Percentiles rank a stretch among this genome's conserved stretches.
Evolutionary conservation across 441 rosid genomes (phyloP).

Genomic region (Cnidoscolus chayamansa): DNA sequence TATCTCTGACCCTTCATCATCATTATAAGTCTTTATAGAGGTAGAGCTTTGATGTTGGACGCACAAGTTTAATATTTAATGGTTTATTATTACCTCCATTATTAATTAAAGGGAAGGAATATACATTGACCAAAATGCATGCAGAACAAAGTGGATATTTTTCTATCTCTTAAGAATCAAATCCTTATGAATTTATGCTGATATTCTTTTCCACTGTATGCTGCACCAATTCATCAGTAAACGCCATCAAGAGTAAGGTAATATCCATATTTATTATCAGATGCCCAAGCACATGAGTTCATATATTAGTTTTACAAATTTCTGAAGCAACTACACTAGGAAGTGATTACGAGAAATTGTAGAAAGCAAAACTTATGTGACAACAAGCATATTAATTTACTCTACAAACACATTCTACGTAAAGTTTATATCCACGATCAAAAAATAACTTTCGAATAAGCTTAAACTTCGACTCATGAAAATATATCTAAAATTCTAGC

Average conservation of each 20-base stretch:
- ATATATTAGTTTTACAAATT: neutral
- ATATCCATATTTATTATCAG: neutral
- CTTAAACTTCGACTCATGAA: too few relatives aligned
- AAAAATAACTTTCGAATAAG: too few relatives aligned
- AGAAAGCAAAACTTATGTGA: neutral
- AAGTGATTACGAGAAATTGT: neutral
- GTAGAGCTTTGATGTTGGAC: too few relatives aligned
- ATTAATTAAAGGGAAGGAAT: slow-evolving; percentile 8
- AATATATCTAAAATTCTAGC: too few relatives aligned
- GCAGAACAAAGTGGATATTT: neutral
- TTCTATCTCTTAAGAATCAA: slow-evolving; percentile 19
- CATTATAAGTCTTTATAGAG: too few relatives aligned
- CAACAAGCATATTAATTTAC: too few relatives aligned
- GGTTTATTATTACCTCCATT: neutral
- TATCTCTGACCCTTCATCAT: too few relatives aligned
- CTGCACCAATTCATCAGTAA: neutral
- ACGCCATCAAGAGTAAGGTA: neutral
- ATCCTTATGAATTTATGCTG: slow-evolving; percentile 6
- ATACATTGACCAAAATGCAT: slow-evolving; percentile 8
- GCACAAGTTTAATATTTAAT: too few relatives aligned
- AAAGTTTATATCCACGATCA: too few relatives aligned
- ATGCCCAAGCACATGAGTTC: neutral
- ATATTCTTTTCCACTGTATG: neutral
- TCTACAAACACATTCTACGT: too few relatives aligned
- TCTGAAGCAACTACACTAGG: neutral